These are phyloP conservation scores for Botryotinia convoluta DNA, from an alignment of 2,329 filamentous ascomycete species.

Conservation along the genomic window DNA sequence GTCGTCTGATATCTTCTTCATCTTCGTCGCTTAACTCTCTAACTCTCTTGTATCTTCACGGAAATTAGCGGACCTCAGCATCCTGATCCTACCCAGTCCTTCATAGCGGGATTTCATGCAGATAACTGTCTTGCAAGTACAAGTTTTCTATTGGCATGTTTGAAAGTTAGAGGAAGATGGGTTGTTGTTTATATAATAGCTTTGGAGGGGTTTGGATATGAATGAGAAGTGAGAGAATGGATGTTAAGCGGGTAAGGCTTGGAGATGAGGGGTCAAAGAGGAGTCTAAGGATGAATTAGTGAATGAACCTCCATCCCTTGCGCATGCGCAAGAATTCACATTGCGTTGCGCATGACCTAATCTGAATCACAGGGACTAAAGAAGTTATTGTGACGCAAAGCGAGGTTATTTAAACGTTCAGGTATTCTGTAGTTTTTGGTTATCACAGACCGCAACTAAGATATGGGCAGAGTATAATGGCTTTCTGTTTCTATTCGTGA, in stretches of 20 bases:
- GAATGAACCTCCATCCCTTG: neutral
- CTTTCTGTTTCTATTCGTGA: neutral
- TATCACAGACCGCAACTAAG: neutral
- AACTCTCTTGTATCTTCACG: neutral
- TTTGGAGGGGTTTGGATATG: neutral
- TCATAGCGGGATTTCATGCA: neutral
- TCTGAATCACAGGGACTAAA: neutral
- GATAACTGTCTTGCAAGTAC: rapidly evolving
- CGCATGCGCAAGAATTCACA: neutral
- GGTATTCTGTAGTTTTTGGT: neutral
- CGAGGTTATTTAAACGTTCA: neutral
- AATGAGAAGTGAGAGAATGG: neutral
- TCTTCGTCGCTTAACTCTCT: neutral
- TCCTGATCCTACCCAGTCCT: neutral
- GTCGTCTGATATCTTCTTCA: rapidly evolving
- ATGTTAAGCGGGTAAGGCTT: too few species aligned
- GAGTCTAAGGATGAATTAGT: rapidly evolving
- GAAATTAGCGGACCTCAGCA: neutral
- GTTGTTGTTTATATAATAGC: neutral
- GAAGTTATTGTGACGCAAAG: rapidly evolving
- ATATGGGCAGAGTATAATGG: neutral
- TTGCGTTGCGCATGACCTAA: neutral
- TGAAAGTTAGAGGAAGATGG: neutral
- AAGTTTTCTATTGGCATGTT: rapidly evolving
- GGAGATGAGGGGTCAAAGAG: neutral